These are phyloP conservation scores for Lupinus albus DNA, from an alignment of 306 rosid species.

Conservation along the genomic window DNA sequence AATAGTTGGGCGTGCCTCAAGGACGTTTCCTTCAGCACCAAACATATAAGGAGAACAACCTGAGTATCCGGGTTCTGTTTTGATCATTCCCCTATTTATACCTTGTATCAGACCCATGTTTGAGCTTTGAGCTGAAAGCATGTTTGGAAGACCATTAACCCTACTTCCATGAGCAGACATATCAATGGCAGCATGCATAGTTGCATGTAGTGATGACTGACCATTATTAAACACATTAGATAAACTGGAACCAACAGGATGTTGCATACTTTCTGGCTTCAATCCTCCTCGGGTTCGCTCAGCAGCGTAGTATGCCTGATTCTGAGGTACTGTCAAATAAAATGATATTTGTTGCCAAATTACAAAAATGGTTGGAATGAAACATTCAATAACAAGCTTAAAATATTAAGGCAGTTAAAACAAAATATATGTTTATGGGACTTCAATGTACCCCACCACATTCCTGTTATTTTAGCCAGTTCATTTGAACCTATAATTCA, in stretches of 20 bases:
- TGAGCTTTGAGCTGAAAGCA: constrained; percentile 61
- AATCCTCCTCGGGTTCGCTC: constrained; percentile 56
- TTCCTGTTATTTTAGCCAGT: not conserved
- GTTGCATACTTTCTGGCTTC: constrained; percentile 72
- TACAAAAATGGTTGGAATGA: not conserved
- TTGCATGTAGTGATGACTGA: constrained; percentile 59
- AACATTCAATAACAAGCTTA: constrained; percentile 1
- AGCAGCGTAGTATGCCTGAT: constrained; percentile 59
- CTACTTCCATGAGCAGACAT: constrained; percentile 62
- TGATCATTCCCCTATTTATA: constrained; percentile 71
- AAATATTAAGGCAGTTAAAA: constrained; percentile 6
- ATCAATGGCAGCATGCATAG: constrained; percentile 62
- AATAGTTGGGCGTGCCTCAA: constrained; percentile 59
- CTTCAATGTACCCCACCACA: constrained; percentile 1
- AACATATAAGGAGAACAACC: constrained; percentile 64
- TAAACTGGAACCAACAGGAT: constrained; percentile 61
- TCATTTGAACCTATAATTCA: not conserved
- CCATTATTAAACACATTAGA: constrained; percentile 67
- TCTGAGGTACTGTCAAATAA: constrained; percentile 65
- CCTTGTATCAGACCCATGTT: constrained; percentile 75
- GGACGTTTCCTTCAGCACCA: constrained; percentile 63
- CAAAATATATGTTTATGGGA: not conserved
- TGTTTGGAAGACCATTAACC: constrained; percentile 60
- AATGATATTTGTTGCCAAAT: constrained; percentile 7
- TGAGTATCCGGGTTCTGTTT: constrained; percentile 77